Evolutionary conservation across 1,284 basidiomycete species (phyloP).

Genomic region (Heterobasidion irregulare): DNA sequence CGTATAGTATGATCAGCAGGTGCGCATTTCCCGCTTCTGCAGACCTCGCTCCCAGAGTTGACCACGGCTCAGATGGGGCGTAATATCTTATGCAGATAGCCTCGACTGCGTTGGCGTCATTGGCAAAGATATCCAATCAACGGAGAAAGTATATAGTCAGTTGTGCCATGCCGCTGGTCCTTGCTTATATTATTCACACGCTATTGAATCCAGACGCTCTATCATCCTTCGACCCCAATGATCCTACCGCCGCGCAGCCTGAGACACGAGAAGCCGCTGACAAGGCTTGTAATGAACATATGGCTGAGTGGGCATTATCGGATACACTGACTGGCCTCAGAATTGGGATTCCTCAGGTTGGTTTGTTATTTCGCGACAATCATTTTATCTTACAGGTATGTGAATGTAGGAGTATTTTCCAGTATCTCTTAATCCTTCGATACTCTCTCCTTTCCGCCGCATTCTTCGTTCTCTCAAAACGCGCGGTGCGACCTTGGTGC

Average conservation of each 20-base stretch:
- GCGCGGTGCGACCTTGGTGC: constrained; percentile 62
- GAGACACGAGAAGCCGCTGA: constrained; percentile 29
- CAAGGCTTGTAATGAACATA: constrained; percentile 9
- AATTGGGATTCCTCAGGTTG: constrained; percentile 48
- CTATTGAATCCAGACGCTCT: constrained; percentile 42
- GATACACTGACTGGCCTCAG: constrained; percentile 31
- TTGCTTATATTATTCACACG: background rate
- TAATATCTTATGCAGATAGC: constrained; percentile 91
- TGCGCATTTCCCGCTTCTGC: constrained; percentile 18
- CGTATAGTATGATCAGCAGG: constrained; percentile 88
- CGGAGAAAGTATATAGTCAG: constrained; percentile 59
- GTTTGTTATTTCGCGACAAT: background rate
- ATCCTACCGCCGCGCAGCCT: constrained; percentile 66
- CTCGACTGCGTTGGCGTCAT: constrained; percentile 92
- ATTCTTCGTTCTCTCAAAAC: constrained; percentile 42
- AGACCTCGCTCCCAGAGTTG: background rate
- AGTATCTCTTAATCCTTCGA: constrained; percentile 46
- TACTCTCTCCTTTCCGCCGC: constrained; percentile 38
- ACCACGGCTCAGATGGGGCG: constrained; percentile 61
- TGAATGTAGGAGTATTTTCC: constrained; percentile 76
- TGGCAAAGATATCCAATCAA: constrained; percentile 42
- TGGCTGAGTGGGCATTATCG: constrained; percentile 6
- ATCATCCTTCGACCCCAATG: constrained; percentile 59
- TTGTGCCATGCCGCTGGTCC: constrained; percentile 1
- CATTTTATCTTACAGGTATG: constrained; percentile 16